Evolutionary conservation across 345 rosid genomes (phyloP).

Genomic region (Murraya koenigii): DNA sequence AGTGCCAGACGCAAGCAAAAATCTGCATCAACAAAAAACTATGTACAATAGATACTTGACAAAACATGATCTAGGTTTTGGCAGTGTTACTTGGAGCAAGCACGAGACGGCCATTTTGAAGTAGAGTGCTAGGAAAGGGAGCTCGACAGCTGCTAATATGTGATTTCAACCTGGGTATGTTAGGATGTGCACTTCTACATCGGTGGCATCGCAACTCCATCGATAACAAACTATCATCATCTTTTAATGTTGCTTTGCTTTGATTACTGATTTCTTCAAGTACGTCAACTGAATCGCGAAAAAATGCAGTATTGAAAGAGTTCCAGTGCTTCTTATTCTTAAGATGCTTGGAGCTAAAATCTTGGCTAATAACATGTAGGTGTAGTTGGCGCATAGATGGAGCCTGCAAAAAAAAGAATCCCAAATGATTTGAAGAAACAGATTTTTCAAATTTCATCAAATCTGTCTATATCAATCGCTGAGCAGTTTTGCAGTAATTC

Average conservation of each 20-base stretch:
- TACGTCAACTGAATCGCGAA: conserved; percentile 79
- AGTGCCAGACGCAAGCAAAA: background rate
- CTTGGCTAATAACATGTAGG: conserved; percentile 93
- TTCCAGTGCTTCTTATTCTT: conserved; percentile 97
- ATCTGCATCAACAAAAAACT: background rate
- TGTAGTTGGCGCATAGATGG: conserved; percentile 85
- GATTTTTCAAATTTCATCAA: background rate
- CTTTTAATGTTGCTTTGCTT: conserved; percentile 51
- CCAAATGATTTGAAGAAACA: background rate
- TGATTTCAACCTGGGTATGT: conserved; percentile 75
- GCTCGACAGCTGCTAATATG: conserved; percentile 58
- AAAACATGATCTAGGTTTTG: conserved; percentile 8
- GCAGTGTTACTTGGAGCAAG: background rate
- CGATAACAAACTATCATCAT: conserved; percentile 44
- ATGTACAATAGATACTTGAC: conserved; percentile 14
- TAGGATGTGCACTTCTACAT: conserved; percentile 86
- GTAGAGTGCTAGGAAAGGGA: conserved; percentile 52
- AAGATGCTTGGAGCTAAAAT: conserved; percentile 69
- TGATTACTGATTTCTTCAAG: conserved; percentile 58
- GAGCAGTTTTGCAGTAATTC: background rate
- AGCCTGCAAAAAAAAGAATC: conserved; percentile 36
- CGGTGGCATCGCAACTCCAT: conserved; percentile 83
- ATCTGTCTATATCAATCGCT: no score
- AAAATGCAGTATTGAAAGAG: conserved; percentile 74
- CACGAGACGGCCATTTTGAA: conserved; percentile 41